These are phyloP conservation scores for Verticillium albo-atrum DNA, from an alignment of 2,329 filamentous ascomycete species.

Conservation along the genomic window DNA sequence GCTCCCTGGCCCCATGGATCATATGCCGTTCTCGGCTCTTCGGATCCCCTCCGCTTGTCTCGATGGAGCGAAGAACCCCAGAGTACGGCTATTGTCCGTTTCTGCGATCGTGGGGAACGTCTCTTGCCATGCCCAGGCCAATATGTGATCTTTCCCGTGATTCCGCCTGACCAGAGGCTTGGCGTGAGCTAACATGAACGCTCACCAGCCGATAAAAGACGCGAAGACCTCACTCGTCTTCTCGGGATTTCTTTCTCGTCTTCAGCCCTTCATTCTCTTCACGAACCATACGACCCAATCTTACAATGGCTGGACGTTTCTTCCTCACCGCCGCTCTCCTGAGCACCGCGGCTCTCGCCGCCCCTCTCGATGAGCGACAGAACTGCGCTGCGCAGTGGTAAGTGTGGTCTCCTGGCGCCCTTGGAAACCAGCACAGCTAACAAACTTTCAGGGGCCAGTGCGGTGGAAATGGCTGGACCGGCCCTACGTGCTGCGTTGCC, in stretches of 20 bases:
- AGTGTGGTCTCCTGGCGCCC: background rate
- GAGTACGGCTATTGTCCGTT: background rate
- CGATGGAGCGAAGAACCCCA: background rate
- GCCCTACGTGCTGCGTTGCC: slow-evolving; percentile 38
- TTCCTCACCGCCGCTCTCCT: slow-evolving; percentile 7
- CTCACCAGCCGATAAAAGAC: background rate
- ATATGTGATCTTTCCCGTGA: background rate
- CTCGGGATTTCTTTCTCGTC: background rate
- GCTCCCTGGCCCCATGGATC: background rate
- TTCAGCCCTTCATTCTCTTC: background rate
- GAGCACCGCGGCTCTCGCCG: slow-evolving; percentile 27
- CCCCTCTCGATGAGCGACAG: slow-evolving; percentile 37
- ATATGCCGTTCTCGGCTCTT: slow-evolving; percentile 2
- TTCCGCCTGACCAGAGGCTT: background rate
- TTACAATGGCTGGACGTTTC: slow-evolving; percentile 1
- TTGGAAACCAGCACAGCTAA: background rate
- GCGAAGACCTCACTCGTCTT: background rate
- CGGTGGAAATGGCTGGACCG: slow-evolving; percentile 38
- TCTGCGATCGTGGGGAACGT: background rate
- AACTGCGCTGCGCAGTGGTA: slow-evolving; percentile 28
- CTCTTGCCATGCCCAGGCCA: background rate
- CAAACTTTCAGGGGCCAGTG: slow-evolving; percentile 29
- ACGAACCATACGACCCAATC: background rate
- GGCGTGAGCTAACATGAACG: background rate
- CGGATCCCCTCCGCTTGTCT: slow-evolving; percentile 1